Evolutionary conservation across 1,284 basidiomycete species (phyloP).

Genomic region (Sporisorium exsertum): DNA sequence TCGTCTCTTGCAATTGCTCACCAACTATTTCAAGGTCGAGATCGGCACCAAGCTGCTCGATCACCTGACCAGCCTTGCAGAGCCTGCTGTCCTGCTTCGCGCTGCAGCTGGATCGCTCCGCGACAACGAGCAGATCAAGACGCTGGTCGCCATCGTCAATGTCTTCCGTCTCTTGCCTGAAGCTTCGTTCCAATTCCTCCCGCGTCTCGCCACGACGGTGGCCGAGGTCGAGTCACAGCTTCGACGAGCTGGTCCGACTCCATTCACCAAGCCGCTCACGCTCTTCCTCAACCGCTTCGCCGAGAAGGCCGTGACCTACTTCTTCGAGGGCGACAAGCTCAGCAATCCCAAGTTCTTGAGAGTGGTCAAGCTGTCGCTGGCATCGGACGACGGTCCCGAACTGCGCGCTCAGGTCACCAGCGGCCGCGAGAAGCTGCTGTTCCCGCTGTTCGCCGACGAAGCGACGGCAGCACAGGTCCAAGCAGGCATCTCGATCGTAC

Average conservation of each 20-base stretch:
- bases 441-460: slow-evolving; percentile 58
- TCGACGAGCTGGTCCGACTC: slow-evolving; percentile 87
- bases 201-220: slow-evolving; percentile 84
- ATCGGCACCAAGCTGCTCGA: slow-evolving; percentile 97
- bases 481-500: slow-evolving; percentile 77
- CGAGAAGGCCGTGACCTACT: slow-evolving; percentile 83
- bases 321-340: slow-evolving; percentile 78
- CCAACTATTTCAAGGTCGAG: slow-evolving; percentile 99
- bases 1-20: slow-evolving; percentile 91
- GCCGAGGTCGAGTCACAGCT: slow-evolving; percentile 94
- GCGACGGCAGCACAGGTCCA: slow-evolving; percentile 44
- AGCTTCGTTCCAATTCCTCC: slow-evolving; percentile 91
- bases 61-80: slow-evolving; percentile 73
- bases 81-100: slow-evolving; percentile 58
- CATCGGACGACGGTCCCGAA: slow-evolving; percentile 56
- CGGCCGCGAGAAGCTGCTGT: slow-evolving; percentile 46
- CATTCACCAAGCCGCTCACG: slow-evolving; percentile 92
- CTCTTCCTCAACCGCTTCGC: slow-evolving; percentile 93
- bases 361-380: slow-evolving; percentile 59
- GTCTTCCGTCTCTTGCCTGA: slow-evolving; percentile 91
- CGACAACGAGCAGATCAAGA: slow-evolving; percentile 91
- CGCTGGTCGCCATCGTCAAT: slow-evolving; percentile 92
- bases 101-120: slow-evolving; percentile 69
- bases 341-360: slow-evolving; percentile 71
- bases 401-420: slow-evolving; percentile 57